Base-by-base conservation (phyloP, 805 yeast genomes). In the Wickerhamiella sergipiensis region DNA sequence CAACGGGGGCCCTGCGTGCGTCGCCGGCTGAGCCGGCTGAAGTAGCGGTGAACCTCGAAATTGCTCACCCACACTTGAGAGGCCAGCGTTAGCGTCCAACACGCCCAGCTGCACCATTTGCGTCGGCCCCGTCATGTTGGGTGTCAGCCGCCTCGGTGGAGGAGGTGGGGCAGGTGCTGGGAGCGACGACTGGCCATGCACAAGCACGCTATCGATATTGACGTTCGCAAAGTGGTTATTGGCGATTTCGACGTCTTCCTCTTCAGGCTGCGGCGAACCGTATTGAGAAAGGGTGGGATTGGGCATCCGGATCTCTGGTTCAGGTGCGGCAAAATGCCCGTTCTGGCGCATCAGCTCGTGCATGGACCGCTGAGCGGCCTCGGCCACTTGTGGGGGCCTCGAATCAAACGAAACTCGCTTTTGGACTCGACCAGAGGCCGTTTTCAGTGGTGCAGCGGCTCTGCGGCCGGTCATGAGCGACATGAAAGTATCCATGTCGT, bases 401-500 rank as follows among this genome's bases (percentile, higher is more conserved):
- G 58, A 56, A 52, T 64, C 64, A 50, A 67, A 67, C 5, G 67
- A 64, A 19, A 67, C 70, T 45, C 65, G 57, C 57, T 66, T 66
- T 50, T 61, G 62, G 36, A 53, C 59, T 50, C 47, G 52, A 46
- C 39, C 46, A 52, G 21, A 49, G 53, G 45, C 49, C 24, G 55
- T 53, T 24, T 48, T 50, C 7, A 13, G 31, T n/a, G 19, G 15
- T 48, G 55, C 33, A 26, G 49, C 33, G 31, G 49, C n/a, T 17
- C 46, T 22, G 15, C 40, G 21, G 52, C 96, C 96, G 0, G 95
- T 86, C 58, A 89, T 72, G 60, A 89, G 80, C 55, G 83, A 81
- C 17, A 95, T 85, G 65, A 89, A 89, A 29, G 87, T 78, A 64
- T 89, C 95, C 57, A 89, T 70, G 62, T 89, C 95, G 22, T 86